Evolutionary conservation across 2,329 filamentous ascomycete genomes (phyloP).

Genomic region (Exophiala sideris): DNA sequence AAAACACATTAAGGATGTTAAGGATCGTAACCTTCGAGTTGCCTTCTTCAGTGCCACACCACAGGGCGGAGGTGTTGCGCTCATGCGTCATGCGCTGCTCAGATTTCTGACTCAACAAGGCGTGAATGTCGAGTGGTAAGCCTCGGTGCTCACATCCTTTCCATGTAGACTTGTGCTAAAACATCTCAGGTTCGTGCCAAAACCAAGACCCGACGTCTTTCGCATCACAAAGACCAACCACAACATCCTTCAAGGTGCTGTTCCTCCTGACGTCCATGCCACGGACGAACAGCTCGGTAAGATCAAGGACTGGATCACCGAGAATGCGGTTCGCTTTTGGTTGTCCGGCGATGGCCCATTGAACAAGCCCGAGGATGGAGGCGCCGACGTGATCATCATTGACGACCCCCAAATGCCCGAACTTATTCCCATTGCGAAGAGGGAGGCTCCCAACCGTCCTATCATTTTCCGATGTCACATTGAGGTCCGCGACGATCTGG

Average conservation of each 20-base stretch:
- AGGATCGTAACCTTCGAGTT: slow-evolving; percentile 62
- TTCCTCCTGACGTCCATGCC: slow-evolving; percentile 62
- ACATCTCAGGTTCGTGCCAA: slow-evolving; percentile 62
- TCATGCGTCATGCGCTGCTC: slow-evolving; percentile 77
- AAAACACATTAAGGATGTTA: slow-evolving; percentile 61
- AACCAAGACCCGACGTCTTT: slow-evolving; percentile 75
- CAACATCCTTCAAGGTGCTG: slow-evolving; percentile 82
- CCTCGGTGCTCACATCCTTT: slow-evolving; percentile 1
- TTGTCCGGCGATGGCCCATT: slow-evolving; percentile 60
- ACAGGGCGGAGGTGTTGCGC: slow-evolving; percentile 76
- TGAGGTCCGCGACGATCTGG: slow-evolving; percentile 72
- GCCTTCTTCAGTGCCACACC: slow-evolving; percentile 79
- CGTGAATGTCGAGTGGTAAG: slow-evolving; percentile 71
- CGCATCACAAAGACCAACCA: slow-evolving; percentile 83
- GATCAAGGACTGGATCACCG: slow-evolving; percentile 68
- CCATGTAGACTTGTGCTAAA: not conserved
- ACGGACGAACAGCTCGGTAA: slow-evolving; percentile 57
- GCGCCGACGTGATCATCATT: slow-evolving; percentile 72
- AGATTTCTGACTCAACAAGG: slow-evolving; percentile 65
- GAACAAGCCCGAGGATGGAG: slow-evolving; percentile 61
- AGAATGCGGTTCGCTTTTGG: slow-evolving; percentile 76
- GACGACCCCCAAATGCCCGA: slow-evolving; percentile 84
- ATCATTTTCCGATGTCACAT: slow-evolving; percentile 81
- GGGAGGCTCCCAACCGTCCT: slow-evolving; percentile 66
- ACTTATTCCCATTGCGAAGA: slow-evolving; percentile 71